phyloP scores from a whole-genome alignment of 2,329 filamentous ascomycete species.

The Ophiostoma himal-ulmi region DNA sequence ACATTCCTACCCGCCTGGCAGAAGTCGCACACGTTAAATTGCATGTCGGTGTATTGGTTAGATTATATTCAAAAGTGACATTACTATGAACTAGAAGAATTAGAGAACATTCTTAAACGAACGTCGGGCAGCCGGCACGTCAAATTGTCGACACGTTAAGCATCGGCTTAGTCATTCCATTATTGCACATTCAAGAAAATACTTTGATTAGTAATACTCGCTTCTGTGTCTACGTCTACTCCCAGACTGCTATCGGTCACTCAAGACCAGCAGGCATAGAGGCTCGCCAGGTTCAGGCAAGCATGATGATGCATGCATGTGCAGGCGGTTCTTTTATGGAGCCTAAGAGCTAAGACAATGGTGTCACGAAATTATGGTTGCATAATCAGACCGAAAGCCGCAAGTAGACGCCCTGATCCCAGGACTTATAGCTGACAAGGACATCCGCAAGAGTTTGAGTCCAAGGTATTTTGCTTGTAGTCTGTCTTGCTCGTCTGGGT shows the following conservation, averaged over 20 bases:
- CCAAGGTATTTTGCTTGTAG: too few species aligned
- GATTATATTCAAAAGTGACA: neutral
- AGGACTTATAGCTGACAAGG: neutral
- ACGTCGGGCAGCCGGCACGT: neutral
- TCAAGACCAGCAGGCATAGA: neutral
- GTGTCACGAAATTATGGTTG: neutral
- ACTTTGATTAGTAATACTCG: neutral
- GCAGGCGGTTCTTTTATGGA: neutral
- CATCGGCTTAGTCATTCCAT: neutral
- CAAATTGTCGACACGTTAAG: neutral
- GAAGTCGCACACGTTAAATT: neutral
- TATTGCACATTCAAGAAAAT: neutral
- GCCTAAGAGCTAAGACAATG: neutral
- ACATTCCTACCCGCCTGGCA: conserved; percentile 4
- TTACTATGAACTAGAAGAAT: neutral
- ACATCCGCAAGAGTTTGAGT: too few species aligned
- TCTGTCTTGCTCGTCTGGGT: neutral
- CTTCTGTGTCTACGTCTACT: neutral
- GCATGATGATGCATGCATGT: neutral
- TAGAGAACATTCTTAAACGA: neutral
- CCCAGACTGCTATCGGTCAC: neutral
- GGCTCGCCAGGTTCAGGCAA: neutral
- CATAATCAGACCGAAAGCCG: neutral
- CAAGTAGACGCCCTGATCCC: neutral
- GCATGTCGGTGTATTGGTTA: neutral